phyloP scores from a whole-genome alignment of 2,329 filamentous ascomycete species.

The Alternaria triticimaculans region DNA sequence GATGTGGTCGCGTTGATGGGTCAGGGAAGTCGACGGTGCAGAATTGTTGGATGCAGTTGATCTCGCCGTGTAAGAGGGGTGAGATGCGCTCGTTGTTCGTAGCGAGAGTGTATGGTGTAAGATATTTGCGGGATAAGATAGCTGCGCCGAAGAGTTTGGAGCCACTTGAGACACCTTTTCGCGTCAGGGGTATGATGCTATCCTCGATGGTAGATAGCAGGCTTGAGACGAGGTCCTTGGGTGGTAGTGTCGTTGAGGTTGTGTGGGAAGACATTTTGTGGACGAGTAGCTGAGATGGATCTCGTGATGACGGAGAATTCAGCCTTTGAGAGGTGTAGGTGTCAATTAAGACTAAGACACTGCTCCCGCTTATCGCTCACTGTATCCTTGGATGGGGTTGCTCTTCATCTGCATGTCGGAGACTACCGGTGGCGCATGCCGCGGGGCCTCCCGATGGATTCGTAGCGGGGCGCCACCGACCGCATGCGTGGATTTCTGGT shows the following conservation, averaged over 20 bases:
- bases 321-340: too few species aligned
- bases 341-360: background rate
- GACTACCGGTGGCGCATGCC: slow-evolving; percentile 1
- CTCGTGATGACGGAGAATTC: fast-evolving
- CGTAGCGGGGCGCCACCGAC: background rate
- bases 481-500: background rate
- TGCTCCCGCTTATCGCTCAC: background rate
- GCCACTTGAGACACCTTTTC: slow-evolving; percentile 58
- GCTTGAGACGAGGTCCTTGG: slow-evolving; percentile 3
- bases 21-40: slow-evolving; percentile 48
- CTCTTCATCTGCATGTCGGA: background rate
- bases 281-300: background rate
- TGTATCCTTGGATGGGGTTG: background rate
- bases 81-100: slow-evolving; percentile 64
- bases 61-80: slow-evolving; percentile 65
- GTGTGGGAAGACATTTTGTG: slow-evolving; percentile 5
- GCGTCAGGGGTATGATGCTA: slow-evolving; percentile 60
- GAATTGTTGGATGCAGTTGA: slow-evolving; percentile 67
- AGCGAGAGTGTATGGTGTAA: slow-evolving; percentile 57
- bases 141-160: slow-evolving; percentile 66
- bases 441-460: slow-evolving; percentile 7
- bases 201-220: slow-evolving; percentile 43
- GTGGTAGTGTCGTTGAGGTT: background rate
- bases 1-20: slow-evolving; percentile 49
- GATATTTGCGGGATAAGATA: slow-evolving; percentile 48